Base-by-base conservation (phyloP, 208 protist species). In the Crithidia brevicula region DNA sequence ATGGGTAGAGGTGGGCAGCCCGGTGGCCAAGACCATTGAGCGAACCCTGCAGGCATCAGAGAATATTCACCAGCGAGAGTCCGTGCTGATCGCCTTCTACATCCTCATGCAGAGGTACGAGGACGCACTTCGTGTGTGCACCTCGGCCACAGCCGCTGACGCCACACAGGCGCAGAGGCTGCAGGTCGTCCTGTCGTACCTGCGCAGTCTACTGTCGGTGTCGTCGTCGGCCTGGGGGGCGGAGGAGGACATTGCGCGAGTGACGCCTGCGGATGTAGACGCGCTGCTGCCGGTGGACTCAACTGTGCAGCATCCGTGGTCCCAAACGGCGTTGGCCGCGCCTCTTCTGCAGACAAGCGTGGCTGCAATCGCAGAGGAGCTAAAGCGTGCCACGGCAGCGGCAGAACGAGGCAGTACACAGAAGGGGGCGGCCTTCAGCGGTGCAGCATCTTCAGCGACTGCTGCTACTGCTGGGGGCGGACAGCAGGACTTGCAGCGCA, bases 91-190 rank as follows among this genome's bases (percentile, higher is more conserved):
- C 52, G 62, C 77, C 28, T 93, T 89, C 45, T 89, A 91, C 67
- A 79, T 86, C 49, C 73, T 91, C 8, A 77, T 82, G 59, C 88
- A 82, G 54, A 81, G 88, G 33, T 93, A 88, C 70, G 79, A 79
- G 22, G 88, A 93, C 18, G 84, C 88, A 2, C 58, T 89, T 38
- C 52, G 69, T 11, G 74, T 86, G 46, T 90, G 84, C 60, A 63
- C 76, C 20, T 23, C 71, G 4, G 73, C 85, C 31, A 69, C 74
- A 2, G 59, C 62, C 42, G 57, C 67, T 11, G 60, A 74, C 36
- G 52, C 76, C 1, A 76, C 72, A 18, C 82, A 82, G 38, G 82
- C 74, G n/a, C 84, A 93, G 71, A 81, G 72, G n/a, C 51, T 83
- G 40, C 83, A 89, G 50, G 69, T 86, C 2, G 79, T 93, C 13